Base-by-base conservation (phyloP, 768 basidiomycete genomes). In the Calocera viscosa region DNA sequence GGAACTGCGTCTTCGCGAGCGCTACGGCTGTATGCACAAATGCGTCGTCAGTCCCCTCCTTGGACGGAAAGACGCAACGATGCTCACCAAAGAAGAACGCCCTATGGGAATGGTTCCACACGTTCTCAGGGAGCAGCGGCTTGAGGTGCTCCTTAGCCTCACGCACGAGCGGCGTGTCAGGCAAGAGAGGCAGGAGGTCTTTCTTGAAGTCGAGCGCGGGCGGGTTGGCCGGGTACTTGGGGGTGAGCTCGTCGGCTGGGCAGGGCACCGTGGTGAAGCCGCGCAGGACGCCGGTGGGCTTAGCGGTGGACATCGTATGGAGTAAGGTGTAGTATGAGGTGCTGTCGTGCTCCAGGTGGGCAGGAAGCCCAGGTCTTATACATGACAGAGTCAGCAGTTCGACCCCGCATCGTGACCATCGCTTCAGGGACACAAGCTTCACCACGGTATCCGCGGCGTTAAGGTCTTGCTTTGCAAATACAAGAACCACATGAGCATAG, bases 71-170 rank as follows among this genome's bases (percentile, higher is more conserved):
- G 10, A 10, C 5, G n/a, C 14, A 28, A 68, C 68, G 30, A 2
- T 5, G 35, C 35, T 5, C 35, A 70, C 70, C 71, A 28, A 69
- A 68, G 8, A 70, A 65, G 39, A 67, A 72, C 10, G 71, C 65
- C 34, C 71, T 63, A 38, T 68, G 69, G 35, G 67, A 68, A 60
- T 72, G 71, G 19, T 67, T 66, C 69, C 67, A 72, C 1, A 72
- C 63, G 22, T 49, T 39, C 26, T 64, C 49, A 5, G 67, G 47
- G 10, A 72, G 66, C 30, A 39, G 64, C 0, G 65, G 63, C 39
- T 38, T 49, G 19, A 72, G 65, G 22, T 60, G 66, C 26, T 24
- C 63, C 35, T 64, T 34, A 0, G 68, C 67, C 24, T 49, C 22
- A 5, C 12, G 24, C 49, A 68, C 33, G 26, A 71, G 66, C 1